Percentiles rank a stretch among this genome's conserved stretches.
Conservation (phyloP, 2,329 filamentous ascomycete genomes). For the Pyricularia pennisetigena region DNA sequence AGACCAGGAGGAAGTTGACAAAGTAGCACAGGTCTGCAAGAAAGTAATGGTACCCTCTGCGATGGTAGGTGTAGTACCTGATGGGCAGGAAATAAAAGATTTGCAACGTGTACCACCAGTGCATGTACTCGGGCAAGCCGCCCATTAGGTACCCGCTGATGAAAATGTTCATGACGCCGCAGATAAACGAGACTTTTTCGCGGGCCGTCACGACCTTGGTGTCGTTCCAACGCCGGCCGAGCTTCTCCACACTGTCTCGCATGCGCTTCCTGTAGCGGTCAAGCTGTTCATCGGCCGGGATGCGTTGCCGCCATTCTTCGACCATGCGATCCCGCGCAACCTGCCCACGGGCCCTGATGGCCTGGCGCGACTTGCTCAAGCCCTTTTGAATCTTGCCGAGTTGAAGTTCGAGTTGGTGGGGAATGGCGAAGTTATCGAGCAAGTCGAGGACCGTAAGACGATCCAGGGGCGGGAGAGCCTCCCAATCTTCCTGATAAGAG, state of each 20-base stretch:
- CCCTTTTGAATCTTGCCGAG: slow-evolving; percentile 84
- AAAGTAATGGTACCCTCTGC: slow-evolving; percentile 93
- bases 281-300: slow-evolving; percentile 85
- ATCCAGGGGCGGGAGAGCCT: slow-evolving; percentile 74
- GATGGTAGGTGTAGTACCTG: slow-evolving; percentile 82
- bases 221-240: slow-evolving; percentile 80
- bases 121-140: slow-evolving; percentile 74
- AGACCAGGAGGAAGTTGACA: slow-evolving; percentile 75
- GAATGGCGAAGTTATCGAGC: slow-evolving; percentile 84
- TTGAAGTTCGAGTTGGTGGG: slow-evolving; percentile 83
- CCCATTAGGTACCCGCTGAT: slow-evolving; percentile 92
- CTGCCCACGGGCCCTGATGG: slow-evolving; percentile 63
- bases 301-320: slow-evolving; percentile 80
- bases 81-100: slow-evolving; percentile 96
- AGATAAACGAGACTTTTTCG: slow-evolving; percentile 95
- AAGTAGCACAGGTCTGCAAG: slow-evolving; percentile 97
- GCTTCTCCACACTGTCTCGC: slow-evolving; percentile 78
- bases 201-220: slow-evolving; percentile 78
- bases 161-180: slow-evolving; percentile 93
- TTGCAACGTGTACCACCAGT: slow-evolving; percentile 84
- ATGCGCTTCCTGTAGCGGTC: slow-evolving; percentile 84
- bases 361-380: slow-evolving; percentile 71
- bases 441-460: slow-evolving; percentile 86
- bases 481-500: slow-evolving; percentile 83
- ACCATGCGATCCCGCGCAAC: slow-evolving; percentile 83